Base-by-base conservation (phyloP, 257 asterid genomes). In the Orobanche coerulescens region DNA sequence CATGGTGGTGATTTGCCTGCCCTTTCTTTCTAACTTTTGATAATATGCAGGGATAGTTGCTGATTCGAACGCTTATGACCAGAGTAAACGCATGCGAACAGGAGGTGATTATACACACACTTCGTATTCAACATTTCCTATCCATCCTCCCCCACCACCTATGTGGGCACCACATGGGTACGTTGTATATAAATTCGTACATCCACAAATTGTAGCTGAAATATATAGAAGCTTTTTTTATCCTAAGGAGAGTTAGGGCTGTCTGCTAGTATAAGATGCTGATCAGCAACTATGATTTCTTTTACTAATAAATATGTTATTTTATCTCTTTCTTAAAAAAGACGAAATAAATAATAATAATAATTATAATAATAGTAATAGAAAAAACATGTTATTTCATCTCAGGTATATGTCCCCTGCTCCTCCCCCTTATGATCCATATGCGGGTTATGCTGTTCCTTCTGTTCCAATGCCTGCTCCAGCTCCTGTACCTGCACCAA, bases 371-470 rank as follows among this genome's bases (percentile, higher is more conserved):
- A n/a, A n/a, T n/a, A n/a, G n/a, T n/a, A n/a, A n/a, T n/a, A n/a
- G n/a, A n/a, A n/a, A n/a, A n/a, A n/a, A n/a, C n/a, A n/a, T n/a
- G n/a, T n/a, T n/a, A 34, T 71, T 44, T 69, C 33, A 26, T 37
- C 58, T 68, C 81, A 93, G 99, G 76, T 93, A 89, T 71, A 83
- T 93, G 88, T 64, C 97, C 66, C 94, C 95, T 66, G 78, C 95
- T 48, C 98, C 96, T 62, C 91, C 95, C 23, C 95, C 82, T n/a
- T 93, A 89, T 62, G 97, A 89, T 75, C 97, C 97, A 49, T 93
- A 93, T 73, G 87, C 82, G 47, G 94, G 95, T 61, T 93, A 89
- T 79, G 79, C 91, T 33, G 90, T 86, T 76, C 85, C 94, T 62
- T 82, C 90, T 0, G 83, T 86, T 59, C 91, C 86, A 67, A 84